A percentile compares a stretch with the other conserved stretches of the same genome.
These are phyloP conservation scores for Saccharomyces hybrid DNA, from an alignment of 1,139 yeast species.

Conservation along the genomic window DNA sequence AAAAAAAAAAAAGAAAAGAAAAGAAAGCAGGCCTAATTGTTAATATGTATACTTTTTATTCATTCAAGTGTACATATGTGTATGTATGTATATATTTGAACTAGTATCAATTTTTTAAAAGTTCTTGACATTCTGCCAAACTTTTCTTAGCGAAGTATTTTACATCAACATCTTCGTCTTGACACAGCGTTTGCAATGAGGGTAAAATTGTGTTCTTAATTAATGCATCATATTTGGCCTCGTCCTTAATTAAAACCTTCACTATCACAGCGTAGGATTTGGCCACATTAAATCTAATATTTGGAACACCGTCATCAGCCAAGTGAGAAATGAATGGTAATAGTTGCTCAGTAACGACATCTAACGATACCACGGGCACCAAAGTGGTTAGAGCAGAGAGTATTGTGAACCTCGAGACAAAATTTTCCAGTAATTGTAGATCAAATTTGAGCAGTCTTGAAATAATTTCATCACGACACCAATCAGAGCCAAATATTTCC, in stretches of 20 bases:
- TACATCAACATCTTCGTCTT: constrained; percentile 83
- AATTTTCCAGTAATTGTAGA: constrained; percentile 38
- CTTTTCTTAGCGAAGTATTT: constrained; percentile 72
- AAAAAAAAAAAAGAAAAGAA: background rate
- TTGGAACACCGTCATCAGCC: constrained; percentile 78
- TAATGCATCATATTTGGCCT: constrained; percentile 32
- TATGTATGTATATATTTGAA: background rate
- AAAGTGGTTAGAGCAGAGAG: constrained; percentile 78
- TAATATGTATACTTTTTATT: background rate
- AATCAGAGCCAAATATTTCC: constrained; percentile 79
- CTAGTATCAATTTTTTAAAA: constrained; percentile 5
- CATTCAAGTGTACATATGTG: background rate
- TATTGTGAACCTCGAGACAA: constrained; percentile 86
- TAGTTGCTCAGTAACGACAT: constrained; percentile 53
- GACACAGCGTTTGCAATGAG: constrained; percentile 52
- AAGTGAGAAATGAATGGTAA: constrained; percentile 73
- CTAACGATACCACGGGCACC: constrained; percentile 56
- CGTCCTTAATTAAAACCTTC: constrained; percentile 38
- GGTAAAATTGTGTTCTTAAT: constrained; percentile 54
- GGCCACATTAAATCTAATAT: constrained; percentile 90
- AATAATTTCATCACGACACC: constrained; percentile 85
- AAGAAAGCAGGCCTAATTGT: background rate
- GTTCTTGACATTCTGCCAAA: constrained; percentile 31
- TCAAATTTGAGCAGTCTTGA: constrained; percentile 57
- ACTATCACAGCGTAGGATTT: constrained; percentile 62